These are phyloP conservation scores for Bruguiera hainesii DNA, from an alignment of 441 rosid species.

Conservation along the genomic window DNA sequence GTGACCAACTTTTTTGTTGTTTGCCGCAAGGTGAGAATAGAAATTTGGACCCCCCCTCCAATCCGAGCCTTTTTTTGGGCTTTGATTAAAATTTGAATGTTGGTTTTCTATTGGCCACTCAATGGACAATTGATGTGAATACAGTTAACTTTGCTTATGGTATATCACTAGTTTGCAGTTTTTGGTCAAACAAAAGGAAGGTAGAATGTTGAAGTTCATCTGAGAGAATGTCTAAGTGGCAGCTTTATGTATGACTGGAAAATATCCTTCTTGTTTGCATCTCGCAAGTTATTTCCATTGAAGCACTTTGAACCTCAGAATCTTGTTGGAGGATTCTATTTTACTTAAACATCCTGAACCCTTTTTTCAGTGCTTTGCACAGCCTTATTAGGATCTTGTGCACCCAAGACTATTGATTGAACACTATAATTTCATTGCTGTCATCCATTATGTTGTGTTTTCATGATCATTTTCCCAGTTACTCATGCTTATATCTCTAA, in stretches of 20 bases:
- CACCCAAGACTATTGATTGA: no score
- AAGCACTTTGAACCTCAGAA: no score
- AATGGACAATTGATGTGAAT: no score
- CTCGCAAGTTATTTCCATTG: neutral
- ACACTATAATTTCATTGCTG: no score
- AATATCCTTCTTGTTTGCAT: neutral
- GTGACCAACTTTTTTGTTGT: conserved; percentile 66
- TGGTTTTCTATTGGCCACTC: neutral
- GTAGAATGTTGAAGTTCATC: neutral
- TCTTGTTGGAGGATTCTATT: no score
- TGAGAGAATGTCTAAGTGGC: neutral
- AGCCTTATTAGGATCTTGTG: no score
- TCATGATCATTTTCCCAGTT: neutral
- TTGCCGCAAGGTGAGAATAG: conserved; percentile 38
- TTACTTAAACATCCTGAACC: no score
- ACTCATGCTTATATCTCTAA: neutral
- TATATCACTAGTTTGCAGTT: no score
- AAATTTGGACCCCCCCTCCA: neutral
- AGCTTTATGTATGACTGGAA: neutral
- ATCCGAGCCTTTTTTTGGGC: neutral
- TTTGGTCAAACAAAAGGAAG: no score
- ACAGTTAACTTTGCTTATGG: no score
- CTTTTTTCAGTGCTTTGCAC: no score
- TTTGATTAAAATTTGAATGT: neutral
- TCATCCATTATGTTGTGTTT: no score